A percentile compares a stretch with the other conserved stretches of the same genome.
These are phyloP conservation scores for Ceratobasidium sp. DNA, from an alignment of 1,284 basidiomycete genomes.

Conservation along the genomic window DNA sequence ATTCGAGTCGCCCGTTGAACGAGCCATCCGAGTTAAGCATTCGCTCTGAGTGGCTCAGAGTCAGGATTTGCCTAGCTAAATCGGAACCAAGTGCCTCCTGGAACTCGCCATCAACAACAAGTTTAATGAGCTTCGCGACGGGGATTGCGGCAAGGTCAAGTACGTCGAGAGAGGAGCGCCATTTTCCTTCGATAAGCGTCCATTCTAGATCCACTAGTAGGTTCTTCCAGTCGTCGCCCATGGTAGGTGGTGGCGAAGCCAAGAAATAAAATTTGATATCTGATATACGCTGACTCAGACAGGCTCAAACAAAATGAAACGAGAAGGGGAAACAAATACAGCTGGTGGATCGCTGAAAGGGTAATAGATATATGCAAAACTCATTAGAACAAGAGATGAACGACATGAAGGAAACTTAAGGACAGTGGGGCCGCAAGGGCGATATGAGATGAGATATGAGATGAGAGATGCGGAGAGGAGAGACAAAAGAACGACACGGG, in stretches of 20 bases:
- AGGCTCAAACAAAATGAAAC: not conserved
- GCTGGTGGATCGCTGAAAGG: not conserved
- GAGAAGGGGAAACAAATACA: constrained; percentile 8
- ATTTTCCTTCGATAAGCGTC: constrained; percentile 47
- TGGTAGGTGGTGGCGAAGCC: not conserved
- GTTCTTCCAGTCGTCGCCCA: constrained; percentile 12
- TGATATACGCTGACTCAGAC: not conserved
- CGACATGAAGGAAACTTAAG: constrained; percentile 6
- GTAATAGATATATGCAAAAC: constrained; percentile 22
- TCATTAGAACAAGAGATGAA: constrained; percentile 20
- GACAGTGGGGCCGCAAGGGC: constrained; percentile 6
- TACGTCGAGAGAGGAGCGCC: constrained; percentile 38
- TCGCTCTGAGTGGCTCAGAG: constrained; percentile 1
- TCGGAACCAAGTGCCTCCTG: constrained; percentile 64
- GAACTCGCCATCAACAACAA: constrained; percentile 57
- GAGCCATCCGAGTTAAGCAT: constrained; percentile 1
- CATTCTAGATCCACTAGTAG: constrained; percentile 43
- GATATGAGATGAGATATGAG: not conserved
- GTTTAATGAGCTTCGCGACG: constrained; percentile 49
- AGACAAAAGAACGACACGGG: not conserved
- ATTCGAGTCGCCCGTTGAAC: constrained; percentile 31
- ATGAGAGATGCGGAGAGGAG: not conserved
- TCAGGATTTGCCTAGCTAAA: constrained; percentile 52
- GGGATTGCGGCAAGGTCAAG: constrained; percentile 36
- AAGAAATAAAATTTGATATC: constrained; percentile 19